Evolutionary conservation across 2,329 filamentous ascomycete species (phyloP), one percentile per base, ranked within the genome.

Genomic region (Claviceps sp.): DNA sequence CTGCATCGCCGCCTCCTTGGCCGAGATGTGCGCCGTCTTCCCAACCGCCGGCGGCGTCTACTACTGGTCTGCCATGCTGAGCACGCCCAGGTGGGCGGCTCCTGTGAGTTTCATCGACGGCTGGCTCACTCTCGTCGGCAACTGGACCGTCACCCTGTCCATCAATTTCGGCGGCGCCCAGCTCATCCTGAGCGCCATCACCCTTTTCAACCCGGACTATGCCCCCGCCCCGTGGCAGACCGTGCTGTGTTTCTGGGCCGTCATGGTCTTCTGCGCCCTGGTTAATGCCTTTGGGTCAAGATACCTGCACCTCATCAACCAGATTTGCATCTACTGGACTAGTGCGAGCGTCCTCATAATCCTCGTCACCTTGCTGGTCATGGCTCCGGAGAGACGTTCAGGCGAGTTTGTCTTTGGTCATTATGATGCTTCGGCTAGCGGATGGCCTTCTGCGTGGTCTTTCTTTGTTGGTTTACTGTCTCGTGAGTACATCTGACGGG

Each of bases 311-410:
- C 71, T 77, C 38, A 73, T 89, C 61, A 89, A 84, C 65, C 83
- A 85, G 62, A 68, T 76, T 37, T 85, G 85, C 38, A 85, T 89
- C 57, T 79, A 81, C 59, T 89, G 85, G 85, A 87, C 82, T 0
- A 71, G 85, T 4, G 68, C 74, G 3, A 85, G 84, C 1, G 87
- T 89, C 58, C 66, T 79, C 44, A 72, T 88, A 51, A 86, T 89
- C 56, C 81, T 76, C 51, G 84, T 88, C 56, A 85, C 83, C 0
- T 68, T 87, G 1, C 71, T 89, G 45, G 72, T 78, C 24, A 85
- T 81, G 63, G 74, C 82, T 0, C 79, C 81, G 0, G 70, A 79
- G 57, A 86, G 78, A 60, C 81, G 79, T 54, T 77, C 76, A 4
- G 84, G 71, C 38, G 68, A 77, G 49, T 86, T 82, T 55, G 85